phyloP scores from a whole-genome alignment of 2,329 filamentous ascomycete genomes.

The Chalara sp. region DNA sequence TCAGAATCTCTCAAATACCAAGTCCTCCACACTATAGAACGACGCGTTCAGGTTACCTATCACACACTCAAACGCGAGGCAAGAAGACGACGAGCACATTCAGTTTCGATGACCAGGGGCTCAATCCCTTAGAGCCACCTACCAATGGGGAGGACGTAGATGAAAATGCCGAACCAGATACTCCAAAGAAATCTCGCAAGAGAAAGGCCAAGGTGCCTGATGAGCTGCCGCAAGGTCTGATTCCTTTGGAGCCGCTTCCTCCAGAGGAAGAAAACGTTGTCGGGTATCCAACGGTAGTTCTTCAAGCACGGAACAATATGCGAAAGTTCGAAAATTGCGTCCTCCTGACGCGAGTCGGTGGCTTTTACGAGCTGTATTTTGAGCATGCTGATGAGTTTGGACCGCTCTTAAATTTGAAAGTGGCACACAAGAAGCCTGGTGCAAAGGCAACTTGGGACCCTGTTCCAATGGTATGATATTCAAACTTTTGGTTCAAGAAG shows the following conservation, averaged over 20 bases:
- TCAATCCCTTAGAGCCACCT: background rate
- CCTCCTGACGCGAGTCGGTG: conserved; percentile 82
- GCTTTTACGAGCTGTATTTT: conserved; percentile 98
- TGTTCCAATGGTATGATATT: conserved; percentile 68
- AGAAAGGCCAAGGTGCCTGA: conserved; percentile 41
- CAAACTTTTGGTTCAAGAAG: background rate
- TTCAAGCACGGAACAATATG: conserved; percentile 86
- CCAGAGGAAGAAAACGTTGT: conserved; percentile 35
- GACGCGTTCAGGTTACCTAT: no score
- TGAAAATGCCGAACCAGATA: background rate
- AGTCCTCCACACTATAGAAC: no score
- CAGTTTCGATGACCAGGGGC: background rate
- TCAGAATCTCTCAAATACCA: no score
- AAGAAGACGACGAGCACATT: conserved; percentile 37
- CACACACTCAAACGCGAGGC: conserved; percentile 29
- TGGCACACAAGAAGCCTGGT: conserved; percentile 72
- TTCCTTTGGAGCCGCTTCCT: conserved; percentile 30
- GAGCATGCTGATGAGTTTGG: conserved; percentile 88
- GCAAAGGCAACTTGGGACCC: conserved; percentile 43
- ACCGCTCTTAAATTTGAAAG: conserved; percentile 80
- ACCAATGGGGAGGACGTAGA: background rate
- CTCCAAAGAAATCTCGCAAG: background rate
- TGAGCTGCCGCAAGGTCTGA: conserved; percentile 47
- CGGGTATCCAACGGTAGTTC: conserved; percentile 77
- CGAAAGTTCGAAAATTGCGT: conserved; percentile 85